These are phyloP conservation scores for Colletotrichum ledebouriae DNA, from an alignment of 2,329 filamentous ascomycete genomes.

Conservation along the genomic window DNA sequence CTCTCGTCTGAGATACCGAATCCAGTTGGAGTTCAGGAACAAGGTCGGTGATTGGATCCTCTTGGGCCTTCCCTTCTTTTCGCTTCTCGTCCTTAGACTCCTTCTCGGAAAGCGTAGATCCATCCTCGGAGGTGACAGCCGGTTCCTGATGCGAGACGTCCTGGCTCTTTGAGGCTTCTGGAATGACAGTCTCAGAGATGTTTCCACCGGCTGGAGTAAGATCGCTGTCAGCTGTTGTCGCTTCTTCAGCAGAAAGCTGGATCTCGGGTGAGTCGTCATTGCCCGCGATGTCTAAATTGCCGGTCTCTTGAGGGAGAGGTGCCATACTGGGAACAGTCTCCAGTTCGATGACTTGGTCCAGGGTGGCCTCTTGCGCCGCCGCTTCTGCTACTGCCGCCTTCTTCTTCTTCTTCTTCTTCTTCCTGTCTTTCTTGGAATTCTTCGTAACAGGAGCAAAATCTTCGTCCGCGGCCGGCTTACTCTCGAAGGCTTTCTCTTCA, in stretches of 20 bases:
- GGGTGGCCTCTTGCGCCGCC: not conserved
- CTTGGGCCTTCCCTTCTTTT: slow-evolving; percentile 37
- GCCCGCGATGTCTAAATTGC: too few species aligned
- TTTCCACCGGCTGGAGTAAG: not conserved
- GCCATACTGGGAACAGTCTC: too few species aligned
- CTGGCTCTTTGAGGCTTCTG: not conserved
- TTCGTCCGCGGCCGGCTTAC: not conserved
- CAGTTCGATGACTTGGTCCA: not conserved
- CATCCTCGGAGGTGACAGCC: not conserved
- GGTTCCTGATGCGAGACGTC: not conserved
- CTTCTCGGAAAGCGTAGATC: not conserved
- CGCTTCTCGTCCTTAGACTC: slow-evolving; percentile 8
- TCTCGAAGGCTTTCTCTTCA: slow-evolving; percentile 1
- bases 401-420: slow-evolving; percentile 48
- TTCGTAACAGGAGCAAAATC: slow-evolving; percentile 38
- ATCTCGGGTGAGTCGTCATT: too few species aligned
- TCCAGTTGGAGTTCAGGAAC: not conserved
- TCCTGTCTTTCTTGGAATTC: slow-evolving; percentile 50
- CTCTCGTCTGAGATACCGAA: not conserved
- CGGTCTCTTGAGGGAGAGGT: too few species aligned
- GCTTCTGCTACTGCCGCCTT: not conserved
- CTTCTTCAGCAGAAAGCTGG: too few species aligned
- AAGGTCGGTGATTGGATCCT: not conserved
- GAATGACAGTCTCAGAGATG: not conserved
- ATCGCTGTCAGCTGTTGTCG: too few species aligned